phyloP scores from a whole-genome alignment of 331 rosid genomes.

The Cydonia oblonga region DNA sequence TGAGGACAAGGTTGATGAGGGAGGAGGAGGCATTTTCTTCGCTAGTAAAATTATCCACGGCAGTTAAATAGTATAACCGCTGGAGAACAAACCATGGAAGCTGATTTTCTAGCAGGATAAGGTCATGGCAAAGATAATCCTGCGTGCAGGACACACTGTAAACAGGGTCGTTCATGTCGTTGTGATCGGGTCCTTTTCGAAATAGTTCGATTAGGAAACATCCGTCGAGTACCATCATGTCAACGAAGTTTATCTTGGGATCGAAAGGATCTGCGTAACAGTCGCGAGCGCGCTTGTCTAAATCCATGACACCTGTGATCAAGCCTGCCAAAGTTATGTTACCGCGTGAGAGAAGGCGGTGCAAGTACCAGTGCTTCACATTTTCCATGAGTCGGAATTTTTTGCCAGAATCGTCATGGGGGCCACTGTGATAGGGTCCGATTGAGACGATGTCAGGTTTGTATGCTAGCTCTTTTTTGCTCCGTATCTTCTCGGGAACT shows the following conservation, averaged over 20 bases:
- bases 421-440: slow-evolving; percentile 10
- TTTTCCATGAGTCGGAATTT: background rate
- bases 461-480: background rate
- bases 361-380: slow-evolving; percentile 2
- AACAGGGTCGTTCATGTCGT: background rate
- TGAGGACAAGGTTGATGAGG: background rate
- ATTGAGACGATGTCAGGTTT: slow-evolving; percentile 4
- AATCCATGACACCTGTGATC: background rate
- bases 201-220: slow-evolving; percentile 19
- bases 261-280: background rate
- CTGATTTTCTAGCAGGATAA: slow-evolving; percentile 17
- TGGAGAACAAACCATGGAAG: slow-evolving; percentile 5
- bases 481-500: background rate
- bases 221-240: slow-evolving; percentile 16
- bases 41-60: accelerated
- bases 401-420: too few relatives aligned
- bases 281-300: background rate
- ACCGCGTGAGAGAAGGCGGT: background rate
- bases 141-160: background rate
- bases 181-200: accelerated
- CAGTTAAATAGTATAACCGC: background rate
- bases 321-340: background rate
- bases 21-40: background rate
- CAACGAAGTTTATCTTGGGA: background rate
- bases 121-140: slow-evolving; percentile 6